Evolutionary conservation across 345 rosid species (phyloP), one percentile per base, ranked within the genome.

Genomic region (Murraya paniculata): DNA sequence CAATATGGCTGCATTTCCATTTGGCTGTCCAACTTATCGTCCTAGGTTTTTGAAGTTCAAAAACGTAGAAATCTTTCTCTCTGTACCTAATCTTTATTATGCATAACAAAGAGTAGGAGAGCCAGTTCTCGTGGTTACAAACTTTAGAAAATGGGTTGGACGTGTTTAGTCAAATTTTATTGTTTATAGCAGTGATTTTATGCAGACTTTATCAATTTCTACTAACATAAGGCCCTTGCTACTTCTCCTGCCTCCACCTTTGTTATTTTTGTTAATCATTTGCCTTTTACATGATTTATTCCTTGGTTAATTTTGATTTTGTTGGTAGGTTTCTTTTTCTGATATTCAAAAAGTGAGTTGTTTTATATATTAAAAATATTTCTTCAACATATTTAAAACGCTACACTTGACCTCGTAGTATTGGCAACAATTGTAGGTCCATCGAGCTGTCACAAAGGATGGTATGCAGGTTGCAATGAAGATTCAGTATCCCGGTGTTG

Each of bases 401-500:
- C 68, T 41, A 35, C 67, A 70, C 64, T 64, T 53, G 41, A 22
- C 72, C 65, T 84, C 14, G 50, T 25, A 50, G 76, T 84, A 64
- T 58, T 53, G 64, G 57, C 27, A 76, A 39, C 36, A 27, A 80
- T 80, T 90, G 69, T 83, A 96, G 99, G 99, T 96, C 75, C 98
- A 96, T 76, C 87, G 77, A 81, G 99, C 95, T 70, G 95, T 92
- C 57, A 85, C 91, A 4, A 91, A 84, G 85, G 98, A 92, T 83
- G 93, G 91, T 70, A 62, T 84, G 81, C 79, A 90, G 48, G 97
- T 91, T 30, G 98, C 98, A 19, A 92, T 96, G 91, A 96, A 96
- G 88, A 96, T 96, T 85, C 99, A 96, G 85, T 96, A 96, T 85
- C 99, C 99, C 82, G 99, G 99, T 7, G 98, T 96, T 84, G 99